phyloP scores from a whole-genome alignment of 176 grass and related monocot species.

The Triticum urartu region DNA sequence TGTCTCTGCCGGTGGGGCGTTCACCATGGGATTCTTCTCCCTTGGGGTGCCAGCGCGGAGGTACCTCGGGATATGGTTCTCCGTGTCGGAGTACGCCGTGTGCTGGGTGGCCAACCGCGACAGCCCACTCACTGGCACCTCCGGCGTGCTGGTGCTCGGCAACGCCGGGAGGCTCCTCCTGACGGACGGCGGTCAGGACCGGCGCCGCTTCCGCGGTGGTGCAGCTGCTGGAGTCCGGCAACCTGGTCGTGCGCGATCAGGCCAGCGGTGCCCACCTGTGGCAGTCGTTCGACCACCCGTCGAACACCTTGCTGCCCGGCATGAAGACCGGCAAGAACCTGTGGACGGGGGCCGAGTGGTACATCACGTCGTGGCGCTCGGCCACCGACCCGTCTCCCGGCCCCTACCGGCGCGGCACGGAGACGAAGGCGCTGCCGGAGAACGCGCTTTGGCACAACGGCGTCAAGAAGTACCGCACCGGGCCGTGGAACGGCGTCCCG shows the following conservation, averaged over 20 bases:
- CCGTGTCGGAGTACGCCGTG: slow-evolving; percentile 11
- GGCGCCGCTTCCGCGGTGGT: neutral
- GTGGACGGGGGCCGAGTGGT: slow-evolving; percentile 24
- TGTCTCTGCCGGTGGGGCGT: slow-evolving; percentile 22
- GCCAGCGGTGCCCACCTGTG: neutral
- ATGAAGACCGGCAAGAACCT: slow-evolving; percentile 36
- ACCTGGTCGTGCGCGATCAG: neutral
- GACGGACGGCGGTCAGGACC: neutral
- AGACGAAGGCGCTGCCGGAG: slow-evolving; percentile 26
- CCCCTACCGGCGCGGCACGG: neutral
- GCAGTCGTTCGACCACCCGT: slow-evolving; percentile 9
- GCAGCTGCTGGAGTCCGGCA: neutral
- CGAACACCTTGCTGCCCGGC: slow-evolving; percentile 18
- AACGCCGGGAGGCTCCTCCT: neutral
- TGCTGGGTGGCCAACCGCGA: slow-evolving; percentile 58
- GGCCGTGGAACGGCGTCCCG: slow-evolving; percentile 26
- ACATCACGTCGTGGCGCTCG: slow-evolving; percentile 28
- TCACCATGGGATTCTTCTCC: slow-evolving; percentile 44
- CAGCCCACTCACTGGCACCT: slow-evolving; percentile 8
- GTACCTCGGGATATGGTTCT: slow-evolving; percentile 52
- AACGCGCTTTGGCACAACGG: neutral
- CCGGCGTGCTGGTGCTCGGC: slow-evolving; percentile 28
- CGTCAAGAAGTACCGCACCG: slow-evolving; percentile 17
- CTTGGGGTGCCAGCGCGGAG: neutral
- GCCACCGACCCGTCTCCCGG: slow-evolving; percentile 17